These are phyloP conservation scores for Chaetoceros tenuissimus DNA, from an alignment of 108 stramenopile genomes.

Conservation along the genomic window DNA sequence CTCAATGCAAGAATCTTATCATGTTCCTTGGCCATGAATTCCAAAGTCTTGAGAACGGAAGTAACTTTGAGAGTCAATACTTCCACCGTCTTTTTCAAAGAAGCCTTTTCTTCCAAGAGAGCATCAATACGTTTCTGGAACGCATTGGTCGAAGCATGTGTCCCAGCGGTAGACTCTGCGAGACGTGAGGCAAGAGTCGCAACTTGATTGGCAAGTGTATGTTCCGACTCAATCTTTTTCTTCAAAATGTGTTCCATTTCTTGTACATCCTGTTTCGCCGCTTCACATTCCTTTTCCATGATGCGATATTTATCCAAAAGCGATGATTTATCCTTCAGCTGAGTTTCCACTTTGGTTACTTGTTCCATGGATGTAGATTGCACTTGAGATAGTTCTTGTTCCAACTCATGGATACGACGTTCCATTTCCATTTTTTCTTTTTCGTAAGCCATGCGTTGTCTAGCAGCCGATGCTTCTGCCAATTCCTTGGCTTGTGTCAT, in stretches of 20 bases:
- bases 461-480: constrained; percentile 8
- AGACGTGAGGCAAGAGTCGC: constrained; percentile 41
- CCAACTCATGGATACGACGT: constrained; percentile 7
- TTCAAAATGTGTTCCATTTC: constrained; percentile 62
- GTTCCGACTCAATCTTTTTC: constrained; percentile 63
- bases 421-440: constrained; percentile 3
- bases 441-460: constrained; percentile 1
- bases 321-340: constrained; percentile 23
- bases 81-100: constrained; percentile 32
- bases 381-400: constrained; percentile 14
- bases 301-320: constrained; percentile 22
- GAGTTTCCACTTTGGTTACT: constrained; percentile 15
- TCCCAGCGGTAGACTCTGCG: constrained; percentile 31
- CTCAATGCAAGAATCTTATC: constrained; percentile 48
- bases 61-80: constrained; percentile 42
- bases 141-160: constrained; percentile 18
- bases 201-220: constrained; percentile 52
- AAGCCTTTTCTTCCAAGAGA: constrained; percentile 42
- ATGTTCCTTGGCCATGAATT: constrained; percentile 54
- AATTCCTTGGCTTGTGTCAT: constrained; percentile 17
- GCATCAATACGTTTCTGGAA: constrained; percentile 26
- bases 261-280: constrained; percentile 35
- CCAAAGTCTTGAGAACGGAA: constrained; percentile 43
- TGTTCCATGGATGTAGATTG: too few species aligned
- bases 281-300: constrained; percentile 39